A percentile compares a stretch with the other conserved stretches of the same genome.
Evolutionary conservation across 495 filamentous ascomycete species (phyloP).

Genomic region (Podospora comata): DNA sequence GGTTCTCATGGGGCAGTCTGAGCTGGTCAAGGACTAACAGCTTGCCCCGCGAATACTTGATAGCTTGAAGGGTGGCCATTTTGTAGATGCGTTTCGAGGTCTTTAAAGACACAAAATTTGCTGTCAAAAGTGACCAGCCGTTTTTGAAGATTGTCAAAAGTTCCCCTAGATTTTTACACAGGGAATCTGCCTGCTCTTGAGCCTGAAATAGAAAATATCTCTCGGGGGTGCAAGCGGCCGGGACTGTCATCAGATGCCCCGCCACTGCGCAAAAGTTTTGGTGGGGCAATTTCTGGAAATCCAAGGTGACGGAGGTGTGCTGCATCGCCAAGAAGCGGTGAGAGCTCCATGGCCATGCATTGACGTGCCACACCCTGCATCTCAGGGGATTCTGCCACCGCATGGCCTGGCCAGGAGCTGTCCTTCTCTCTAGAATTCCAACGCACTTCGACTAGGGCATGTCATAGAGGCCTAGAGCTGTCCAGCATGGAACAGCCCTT

Average conservation of each 20-base stretch:
- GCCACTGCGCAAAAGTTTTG: slow-evolving; percentile 11
- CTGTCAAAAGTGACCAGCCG: not conserved
- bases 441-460: slow-evolving; percentile 24
- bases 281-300: slow-evolving; percentile 10
- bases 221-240: not conserved
- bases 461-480: slow-evolving; percentile 33
- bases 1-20: slow-evolving; percentile 77
- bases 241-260: slow-evolving; percentile 10
- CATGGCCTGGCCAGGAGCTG: slow-evolving; percentile 6
- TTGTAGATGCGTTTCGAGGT: not conserved
- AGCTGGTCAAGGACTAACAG: slow-evolving; percentile 89
- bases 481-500: slow-evolving; percentile 58
- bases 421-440: not conserved
- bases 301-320: slow-evolving; percentile 7
- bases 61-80: slow-evolving; percentile 70
- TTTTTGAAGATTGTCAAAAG: not conserved
- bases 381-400: slow-evolving; percentile 10
- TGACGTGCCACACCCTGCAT: not conserved
- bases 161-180: slow-evolving; percentile 14
- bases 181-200: slow-evolving; percentile 23
- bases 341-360: slow-evolving; percentile 3
- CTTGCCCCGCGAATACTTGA: slow-evolving; percentile 74
- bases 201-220: slow-evolving; percentile 12
- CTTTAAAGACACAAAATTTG: not conserved
- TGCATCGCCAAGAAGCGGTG: slow-evolving; percentile 6